Conservation (phyloP, 2,329 filamentous ascomycete species). For the Fusarium brevicatenulatum region DNA sequence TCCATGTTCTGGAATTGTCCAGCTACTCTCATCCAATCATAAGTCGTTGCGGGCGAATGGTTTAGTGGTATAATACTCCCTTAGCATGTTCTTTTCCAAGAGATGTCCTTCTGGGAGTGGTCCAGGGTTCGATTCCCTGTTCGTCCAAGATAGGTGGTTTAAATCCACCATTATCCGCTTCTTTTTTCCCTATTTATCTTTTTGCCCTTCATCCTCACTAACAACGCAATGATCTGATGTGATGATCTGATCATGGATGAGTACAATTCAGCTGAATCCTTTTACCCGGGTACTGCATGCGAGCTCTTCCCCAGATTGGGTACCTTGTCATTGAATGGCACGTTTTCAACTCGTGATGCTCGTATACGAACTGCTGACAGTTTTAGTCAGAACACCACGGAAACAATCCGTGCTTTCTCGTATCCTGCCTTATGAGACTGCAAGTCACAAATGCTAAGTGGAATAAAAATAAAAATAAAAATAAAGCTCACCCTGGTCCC, state of each 20-base stretch:
- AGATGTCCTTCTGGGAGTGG: conserved; percentile 20
- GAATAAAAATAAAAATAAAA: background rate
- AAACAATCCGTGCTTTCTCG: background rate
- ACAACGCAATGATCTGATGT: background rate
- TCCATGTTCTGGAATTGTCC: rapidly evolving
- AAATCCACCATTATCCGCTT: conserved; percentile 11
- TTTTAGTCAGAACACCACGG: background rate
- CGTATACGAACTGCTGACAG: background rate
- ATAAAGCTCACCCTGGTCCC: background rate
- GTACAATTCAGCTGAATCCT: background rate
- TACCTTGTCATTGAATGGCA: background rate
- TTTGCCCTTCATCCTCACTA: background rate
- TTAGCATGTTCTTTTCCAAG: conserved; percentile 8
- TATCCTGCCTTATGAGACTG: background rate
- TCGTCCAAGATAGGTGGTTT: conserved; percentile 25
- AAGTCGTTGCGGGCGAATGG: conserved; percentile 9
- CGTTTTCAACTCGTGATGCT: background rate
- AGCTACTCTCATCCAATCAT: background rate
- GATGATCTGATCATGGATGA: background rate
- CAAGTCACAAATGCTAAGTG: background rate
- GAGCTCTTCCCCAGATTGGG: background rate
- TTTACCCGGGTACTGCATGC: background rate
- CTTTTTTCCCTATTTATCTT: background rate
- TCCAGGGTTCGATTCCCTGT: conserved; percentile 37
- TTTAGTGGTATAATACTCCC: conserved; percentile 33